Evolutionary conservation across 1,139 yeast species (phyloP).

Genomic region (Pichia sp.): DNA sequence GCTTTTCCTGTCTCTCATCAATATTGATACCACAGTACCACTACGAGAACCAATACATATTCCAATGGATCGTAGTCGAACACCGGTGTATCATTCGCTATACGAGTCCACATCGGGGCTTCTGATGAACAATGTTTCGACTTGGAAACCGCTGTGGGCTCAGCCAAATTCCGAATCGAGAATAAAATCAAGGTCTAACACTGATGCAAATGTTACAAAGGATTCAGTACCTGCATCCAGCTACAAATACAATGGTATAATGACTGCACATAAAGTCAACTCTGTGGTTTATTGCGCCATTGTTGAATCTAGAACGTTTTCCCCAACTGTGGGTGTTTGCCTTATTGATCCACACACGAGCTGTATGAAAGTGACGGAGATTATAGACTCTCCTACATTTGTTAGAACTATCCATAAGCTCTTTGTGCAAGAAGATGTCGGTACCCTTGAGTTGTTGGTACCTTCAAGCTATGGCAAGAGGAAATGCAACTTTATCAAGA

Average conservation of each 20-base stretch:
- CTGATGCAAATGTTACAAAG: no score
- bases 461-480: constrained; percentile 25
- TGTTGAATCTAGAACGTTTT: constrained; percentile 28
- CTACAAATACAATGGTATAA: constrained; percentile 1
- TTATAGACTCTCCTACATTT: constrained; percentile 38
- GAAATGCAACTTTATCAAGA: constrained; percentile 30
- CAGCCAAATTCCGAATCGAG: not conserved
- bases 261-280: constrained; percentile 5
- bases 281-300: constrained; percentile 18
- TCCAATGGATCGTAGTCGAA: constrained; percentile 1
- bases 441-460: constrained; percentile 28
- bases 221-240: no score
- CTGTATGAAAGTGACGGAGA: constrained; percentile 29
- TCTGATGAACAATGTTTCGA: constrained; percentile 1
- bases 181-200: not conserved
- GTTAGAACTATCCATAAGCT: constrained; percentile 38
- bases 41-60: no score
- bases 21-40: no score
- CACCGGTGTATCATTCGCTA: constrained; percentile 5
- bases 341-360: constrained; percentile 32
- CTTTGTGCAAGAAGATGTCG: constrained; percentile 29
- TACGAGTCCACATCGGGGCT: constrained; percentile 5
- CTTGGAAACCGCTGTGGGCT: constrained; percentile 9
- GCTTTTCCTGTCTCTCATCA: no score
- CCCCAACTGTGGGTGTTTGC: constrained; percentile 33